These are phyloP conservation scores for Thinopyrum elongatum DNA, from an alignment of 176 grass and related monocot genomes.

Conservation along the genomic window DNA sequence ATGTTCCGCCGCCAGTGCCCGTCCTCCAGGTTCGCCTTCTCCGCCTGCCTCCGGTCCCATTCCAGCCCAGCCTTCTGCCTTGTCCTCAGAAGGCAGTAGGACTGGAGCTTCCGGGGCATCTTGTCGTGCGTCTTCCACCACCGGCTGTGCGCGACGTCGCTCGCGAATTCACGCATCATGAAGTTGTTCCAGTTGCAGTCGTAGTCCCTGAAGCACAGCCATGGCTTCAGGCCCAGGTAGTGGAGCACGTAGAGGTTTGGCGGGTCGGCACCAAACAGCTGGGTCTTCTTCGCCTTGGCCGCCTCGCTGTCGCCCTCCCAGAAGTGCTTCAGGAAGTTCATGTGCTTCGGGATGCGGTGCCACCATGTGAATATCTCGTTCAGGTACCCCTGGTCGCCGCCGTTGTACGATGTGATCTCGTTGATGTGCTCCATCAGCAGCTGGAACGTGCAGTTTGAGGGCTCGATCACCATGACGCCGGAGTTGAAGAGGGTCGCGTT, in stretches of 20 bases:
- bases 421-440: slow-evolving; percentile 90
- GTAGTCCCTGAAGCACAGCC: slow-evolving; percentile 92
- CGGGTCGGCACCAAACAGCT: slow-evolving; percentile 64
- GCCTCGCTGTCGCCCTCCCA: slow-evolving; percentile 74
- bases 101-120: slow-evolving; percentile 61
- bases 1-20: slow-evolving; percentile 74
- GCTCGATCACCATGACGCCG: slow-evolving; percentile 86
- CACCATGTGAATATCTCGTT: slow-evolving; percentile 99
- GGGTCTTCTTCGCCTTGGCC: slow-evolving; percentile 67
- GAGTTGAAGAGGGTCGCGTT: slow-evolving; percentile 89
- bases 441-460: slow-evolving; percentile 90
- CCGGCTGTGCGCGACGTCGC: slow-evolving; percentile 62
- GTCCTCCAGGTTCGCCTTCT: slow-evolving; percentile 61
- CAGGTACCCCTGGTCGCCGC: slow-evolving; percentile 90
- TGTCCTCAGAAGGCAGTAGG: slow-evolving; percentile 65
- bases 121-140: slow-evolving; percentile 89
- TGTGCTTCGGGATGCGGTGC: slow-evolving; percentile 80
- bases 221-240: slow-evolving; percentile 84
- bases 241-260: slow-evolving; percentile 75
- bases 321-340: slow-evolving; percentile 98
- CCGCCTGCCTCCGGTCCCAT: slow-evolving; percentile 71
- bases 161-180: slow-evolving; percentile 59
- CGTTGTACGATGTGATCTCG: slow-evolving; percentile 89
- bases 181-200: slow-evolving; percentile 91
- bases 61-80: slow-evolving; percentile 79